Conservation (phyloP, 2,329 filamentous ascomycete species). For the Cordyceps fumosorosea region DNA sequence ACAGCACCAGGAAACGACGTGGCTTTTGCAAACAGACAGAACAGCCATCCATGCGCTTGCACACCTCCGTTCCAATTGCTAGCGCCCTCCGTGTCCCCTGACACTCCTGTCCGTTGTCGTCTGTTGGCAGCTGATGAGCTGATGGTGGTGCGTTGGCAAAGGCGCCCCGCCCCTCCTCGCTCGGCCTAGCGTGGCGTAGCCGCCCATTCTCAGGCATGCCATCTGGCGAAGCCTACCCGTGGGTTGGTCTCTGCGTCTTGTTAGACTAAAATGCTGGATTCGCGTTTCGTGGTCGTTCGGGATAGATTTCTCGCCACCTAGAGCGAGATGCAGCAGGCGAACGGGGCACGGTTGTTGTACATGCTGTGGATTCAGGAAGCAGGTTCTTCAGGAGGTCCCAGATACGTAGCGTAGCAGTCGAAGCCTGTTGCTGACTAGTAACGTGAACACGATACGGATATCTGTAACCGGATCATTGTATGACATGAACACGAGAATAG, state of each 20-base stretch:
- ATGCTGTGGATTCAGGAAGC: too few relatives aligned
- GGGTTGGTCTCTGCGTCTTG: too few relatives aligned
- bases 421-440: background rate
- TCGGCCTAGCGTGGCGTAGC: background rate
- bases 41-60: background rate
- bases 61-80: background rate
- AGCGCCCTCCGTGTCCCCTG: background rate
- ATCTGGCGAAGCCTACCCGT: background rate
- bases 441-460: too few relatives aligned
- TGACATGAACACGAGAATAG: background rate
- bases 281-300: too few relatives aligned
- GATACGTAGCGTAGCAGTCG: too few relatives aligned
- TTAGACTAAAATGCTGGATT: too few relatives aligned
- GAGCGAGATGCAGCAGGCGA: too few relatives aligned
- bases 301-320: too few relatives aligned
- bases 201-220: background rate
- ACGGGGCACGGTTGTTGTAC: too few relatives aligned
- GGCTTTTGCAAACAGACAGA: background rate
- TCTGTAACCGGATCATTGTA: background rate
- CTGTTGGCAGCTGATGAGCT: constrained; percentile 9
- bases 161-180: background rate
- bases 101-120: background rate
- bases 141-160: constrained; percentile 7
- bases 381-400: too few relatives aligned
- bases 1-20: background rate